These are phyloP conservation scores for Halophytophthora polymorphica DNA, from an alignment of 352 stramenopile species.

Conservation along the genomic window DNA sequence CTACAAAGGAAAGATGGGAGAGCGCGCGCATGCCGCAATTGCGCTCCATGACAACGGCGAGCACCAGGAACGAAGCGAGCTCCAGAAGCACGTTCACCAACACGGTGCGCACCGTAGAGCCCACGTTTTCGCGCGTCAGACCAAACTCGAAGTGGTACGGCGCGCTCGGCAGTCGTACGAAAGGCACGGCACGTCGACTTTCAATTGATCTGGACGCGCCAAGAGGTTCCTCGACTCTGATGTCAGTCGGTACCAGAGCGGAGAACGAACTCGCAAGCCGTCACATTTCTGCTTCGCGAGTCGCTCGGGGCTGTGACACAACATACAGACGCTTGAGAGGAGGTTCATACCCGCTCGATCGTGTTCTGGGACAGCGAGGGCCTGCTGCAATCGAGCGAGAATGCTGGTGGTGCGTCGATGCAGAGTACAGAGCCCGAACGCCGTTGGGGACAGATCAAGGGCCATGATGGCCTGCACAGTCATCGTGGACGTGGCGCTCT, in stretches of 20 bases:
- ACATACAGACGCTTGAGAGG: background rate
- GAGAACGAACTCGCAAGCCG: no score
- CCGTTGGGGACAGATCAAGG: constrained; percentile 2
- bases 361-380: background rate
- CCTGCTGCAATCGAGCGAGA: background rate
- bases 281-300: constrained; percentile 7
- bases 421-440: constrained; percentile 1
- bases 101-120: background rate
- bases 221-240: no score
- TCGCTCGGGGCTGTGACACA: background rate
- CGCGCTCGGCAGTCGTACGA: constrained; percentile 18
- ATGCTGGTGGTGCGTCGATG: constrained; percentile 2
- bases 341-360: background rate
- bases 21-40: constrained; percentile 23
- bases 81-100: constrained; percentile 22
- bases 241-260: no score
- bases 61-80: constrained; percentile 21
- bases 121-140: constrained; percentile 6
- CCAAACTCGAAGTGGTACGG: constrained; percentile 19
- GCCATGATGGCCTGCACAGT: constrained; percentile 6
- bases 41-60: constrained; percentile 16
- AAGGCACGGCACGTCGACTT: no score
- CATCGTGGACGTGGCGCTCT: constrained; percentile 6
- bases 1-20: constrained; percentile 31
- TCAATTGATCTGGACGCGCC: no score